Evolutionary conservation across 208 protist genomes (phyloP).

Genomic region (Leishmania tropica): DNA sequence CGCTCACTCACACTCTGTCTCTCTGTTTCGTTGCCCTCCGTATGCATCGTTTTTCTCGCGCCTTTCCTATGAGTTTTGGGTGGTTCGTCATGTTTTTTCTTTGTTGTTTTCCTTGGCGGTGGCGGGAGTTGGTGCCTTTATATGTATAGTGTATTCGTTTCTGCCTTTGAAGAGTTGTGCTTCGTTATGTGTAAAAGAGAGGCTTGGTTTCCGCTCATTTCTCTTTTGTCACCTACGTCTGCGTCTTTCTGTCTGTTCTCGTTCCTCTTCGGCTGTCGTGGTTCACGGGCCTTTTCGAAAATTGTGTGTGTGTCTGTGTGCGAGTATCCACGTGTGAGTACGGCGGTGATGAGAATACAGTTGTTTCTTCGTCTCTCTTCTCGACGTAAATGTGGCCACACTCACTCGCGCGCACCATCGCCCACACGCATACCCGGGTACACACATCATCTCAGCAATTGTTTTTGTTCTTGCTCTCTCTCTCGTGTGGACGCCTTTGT

Average conservation of each 20-base stretch:
- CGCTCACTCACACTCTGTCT: neutral
- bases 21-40: neutral
- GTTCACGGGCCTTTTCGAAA: neutral
- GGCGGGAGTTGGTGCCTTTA: too few species aligned
- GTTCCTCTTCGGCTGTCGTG: neutral
- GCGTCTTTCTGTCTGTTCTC: neutral
- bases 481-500: neutral
- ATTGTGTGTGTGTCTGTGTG: neutral
- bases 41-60: neutral
- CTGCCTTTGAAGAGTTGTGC: neutral
- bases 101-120: neutral
- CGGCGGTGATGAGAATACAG: neutral
- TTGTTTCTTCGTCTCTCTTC: constrained; percentile 3
- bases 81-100: neutral
- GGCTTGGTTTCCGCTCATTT: neutral
- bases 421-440: neutral
- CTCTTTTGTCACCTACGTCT: neutral
- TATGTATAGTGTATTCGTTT: neutral
- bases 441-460: neutral
- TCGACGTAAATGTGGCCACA: neutral
- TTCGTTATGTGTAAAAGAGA: neutral
- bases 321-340: neutral
- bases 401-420: neutral
- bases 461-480: constrained; percentile 3
- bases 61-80: neutral